Base-by-base conservation (phyloP, 192 early-diverging fungal genomes). In the Chytriomyces hyalinus region DNA sequence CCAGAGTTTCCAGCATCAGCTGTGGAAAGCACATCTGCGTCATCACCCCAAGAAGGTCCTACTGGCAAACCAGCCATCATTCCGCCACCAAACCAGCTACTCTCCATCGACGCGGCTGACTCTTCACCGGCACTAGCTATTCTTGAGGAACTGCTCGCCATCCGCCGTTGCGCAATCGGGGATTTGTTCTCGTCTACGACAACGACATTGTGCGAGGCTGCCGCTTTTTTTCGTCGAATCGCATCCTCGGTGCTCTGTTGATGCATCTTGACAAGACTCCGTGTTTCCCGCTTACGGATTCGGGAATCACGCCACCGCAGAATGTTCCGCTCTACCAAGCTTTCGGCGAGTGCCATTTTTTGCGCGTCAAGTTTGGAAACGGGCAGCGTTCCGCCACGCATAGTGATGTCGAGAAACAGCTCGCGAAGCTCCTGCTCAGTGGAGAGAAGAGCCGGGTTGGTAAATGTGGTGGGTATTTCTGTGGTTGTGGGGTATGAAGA, bases 391-490 rank as follows among this genome's bases (percentile, higher is more conserved):
- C 84, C 84, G 57, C 71, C 73, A 15, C 73, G 69, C 80, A 85
- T 76, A 9, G 79, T 83, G 79, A 83, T 80, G 20, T 80, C 76
- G 17, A 85, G 80, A 46, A 84, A 77, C 2, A 84, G 43, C 47
- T 80, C 78, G 15, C 77, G 64, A 17, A 84, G 73, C 28, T 76
- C 75, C 22, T 72, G 61, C 49, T 80, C 80, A 59, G 11, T 44
- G 4, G 28, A 57, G 70, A 17, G 20, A 44, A 24, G 66, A 15
- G 20, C 70, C 8, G 45, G 24, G 15, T 20, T 49, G 43, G 47
- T 11, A 11, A 20, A 11, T 43, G 68, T 15, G 68, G 68, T 15
- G 68, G 17, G 15, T 45, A 46, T 15, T 45, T 11, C 44, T 20
- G 44, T 3, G n/a, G 68, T 70, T 70, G 68, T 26, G 49, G 22